phyloP scores from a whole-genome alignment of 345 rosid genomes.

The Ailanthus altissimus region DNA sequence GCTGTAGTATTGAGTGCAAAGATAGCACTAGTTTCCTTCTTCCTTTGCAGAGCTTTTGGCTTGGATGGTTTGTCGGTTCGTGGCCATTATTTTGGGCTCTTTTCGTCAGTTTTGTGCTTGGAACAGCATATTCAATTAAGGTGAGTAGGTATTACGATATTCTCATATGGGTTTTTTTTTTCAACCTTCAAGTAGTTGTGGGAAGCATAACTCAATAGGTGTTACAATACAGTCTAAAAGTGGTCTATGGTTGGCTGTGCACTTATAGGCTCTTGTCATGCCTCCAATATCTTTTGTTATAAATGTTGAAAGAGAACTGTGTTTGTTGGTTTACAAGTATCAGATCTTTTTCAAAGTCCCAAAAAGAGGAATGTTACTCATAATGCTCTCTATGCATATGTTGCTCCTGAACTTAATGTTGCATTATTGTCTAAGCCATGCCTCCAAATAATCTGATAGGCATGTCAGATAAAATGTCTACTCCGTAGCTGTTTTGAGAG shows the following conservation, averaged over 20 bases:
- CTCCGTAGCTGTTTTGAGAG: background rate
- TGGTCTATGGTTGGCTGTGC: background rate
- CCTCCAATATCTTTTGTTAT: background rate
- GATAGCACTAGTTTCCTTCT: background rate
- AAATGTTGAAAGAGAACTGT: background rate
- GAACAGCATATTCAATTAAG: conserved; percentile 93
- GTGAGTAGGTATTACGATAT: conserved; percentile 48
- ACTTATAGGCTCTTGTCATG: background rate
- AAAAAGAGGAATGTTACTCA: background rate
- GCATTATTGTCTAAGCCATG: background rate
- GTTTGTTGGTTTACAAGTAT: background rate
- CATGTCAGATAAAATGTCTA: background rate
- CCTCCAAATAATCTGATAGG: background rate
- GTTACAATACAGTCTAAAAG: background rate
- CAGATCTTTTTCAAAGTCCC: background rate
- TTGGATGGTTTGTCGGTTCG: conserved; percentile 84
- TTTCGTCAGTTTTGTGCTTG: conserved; percentile 82
- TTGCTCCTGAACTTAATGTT: background rate
- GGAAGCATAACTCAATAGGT: background rate
- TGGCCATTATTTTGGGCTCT: conserved; percentile 99
- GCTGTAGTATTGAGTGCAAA: conserved; percentile 16
- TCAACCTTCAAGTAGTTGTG: background rate
- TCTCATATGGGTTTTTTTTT: background rate
- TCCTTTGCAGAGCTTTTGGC: conserved; percentile 76
- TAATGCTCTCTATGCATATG: background rate